phyloP scores from a whole-genome alignment of 345 rosid species.

The Xanthoceras sorbifolium region DNA sequence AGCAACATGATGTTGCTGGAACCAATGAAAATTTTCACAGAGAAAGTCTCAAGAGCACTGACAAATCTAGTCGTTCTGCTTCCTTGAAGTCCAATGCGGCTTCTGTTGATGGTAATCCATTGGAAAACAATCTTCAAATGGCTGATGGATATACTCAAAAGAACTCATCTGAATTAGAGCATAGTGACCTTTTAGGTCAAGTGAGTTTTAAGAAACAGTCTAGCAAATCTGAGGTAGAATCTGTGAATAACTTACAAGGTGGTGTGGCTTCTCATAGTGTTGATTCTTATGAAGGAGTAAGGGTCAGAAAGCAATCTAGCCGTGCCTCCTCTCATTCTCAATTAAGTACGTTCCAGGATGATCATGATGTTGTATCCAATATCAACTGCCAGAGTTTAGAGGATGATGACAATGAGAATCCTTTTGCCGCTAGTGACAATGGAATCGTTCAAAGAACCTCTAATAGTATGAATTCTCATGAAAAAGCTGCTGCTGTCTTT shows the following conservation, averaged over 20 bases:
- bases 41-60: slow-evolving; percentile 24
- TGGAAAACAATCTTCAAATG: slow-evolving; percentile 21
- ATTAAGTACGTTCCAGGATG: slow-evolving; percentile 39
- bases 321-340: slow-evolving; percentile 41
- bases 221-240: slow-evolving; percentile 34
- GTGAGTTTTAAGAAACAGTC: slow-evolving; percentile 39
- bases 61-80: slow-evolving; percentile 27
- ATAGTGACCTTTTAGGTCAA: slow-evolving; percentile 31
- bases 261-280: slow-evolving; percentile 21
- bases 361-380: slow-evolving; percentile 33
- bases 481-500: slow-evolving; percentile 47
- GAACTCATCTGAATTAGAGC: slow-evolving; percentile 39
- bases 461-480: slow-evolving; percentile 30
- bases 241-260: slow-evolving; percentile 22
- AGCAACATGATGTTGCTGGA: slow-evolving; percentile 31
- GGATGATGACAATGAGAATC: slow-evolving; percentile 39
- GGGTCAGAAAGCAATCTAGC: slow-evolving; percentile 41
- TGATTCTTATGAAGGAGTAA: slow-evolving; percentile 33
- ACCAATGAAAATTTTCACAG: slow-evolving; percentile 29
- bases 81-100: slow-evolving; percentile 36
- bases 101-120: slow-evolving; percentile 24
- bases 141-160: slow-evolving; percentile 48
- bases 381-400: slow-evolving; percentile 20
- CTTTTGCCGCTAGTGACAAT: slow-evolving; percentile 41
- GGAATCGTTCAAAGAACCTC: slow-evolving; percentile 39